Conservation (phyloP, 2,329 filamentous ascomycete species). For the Botrytis aclada region DNA sequence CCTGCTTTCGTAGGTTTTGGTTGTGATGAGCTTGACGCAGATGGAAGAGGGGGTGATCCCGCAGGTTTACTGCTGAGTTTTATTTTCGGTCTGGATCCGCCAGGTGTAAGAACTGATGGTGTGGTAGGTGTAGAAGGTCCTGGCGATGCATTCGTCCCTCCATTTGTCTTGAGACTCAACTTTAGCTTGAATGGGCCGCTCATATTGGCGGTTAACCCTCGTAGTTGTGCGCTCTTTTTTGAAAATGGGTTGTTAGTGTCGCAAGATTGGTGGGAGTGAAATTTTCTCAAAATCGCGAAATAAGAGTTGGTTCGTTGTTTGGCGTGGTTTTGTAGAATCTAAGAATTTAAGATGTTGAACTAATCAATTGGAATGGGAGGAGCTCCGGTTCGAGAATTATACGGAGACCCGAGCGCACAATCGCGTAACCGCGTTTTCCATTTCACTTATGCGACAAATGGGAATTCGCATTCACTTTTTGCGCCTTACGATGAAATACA, state of each 20-base stretch:
- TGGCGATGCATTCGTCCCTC: slow-evolving; percentile 10
- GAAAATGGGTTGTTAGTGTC: neutral
- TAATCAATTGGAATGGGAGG: neutral
- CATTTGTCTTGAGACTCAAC: slow-evolving; percentile 16
- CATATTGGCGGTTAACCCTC: slow-evolving; percentile 25
- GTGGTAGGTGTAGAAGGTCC: slow-evolving; percentile 22
- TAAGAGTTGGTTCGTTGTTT: neutral
- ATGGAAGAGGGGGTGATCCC: slow-evolving; percentile 22
- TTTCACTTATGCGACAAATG: slow-evolving; percentile 4
- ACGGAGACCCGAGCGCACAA: slow-evolving; percentile 17
- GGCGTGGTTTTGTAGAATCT: neutral
- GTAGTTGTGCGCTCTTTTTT: neutral
- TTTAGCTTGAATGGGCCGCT: slow-evolving; percentile 28
- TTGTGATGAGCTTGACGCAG: slow-evolving; percentile 25
- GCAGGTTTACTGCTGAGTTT: slow-evolving; percentile 33
- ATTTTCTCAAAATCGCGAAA: neutral
- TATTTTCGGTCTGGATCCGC: slow-evolving; percentile 35
- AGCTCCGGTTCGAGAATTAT: slow-evolving; percentile 19
- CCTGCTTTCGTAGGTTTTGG: slow-evolving; percentile 57
- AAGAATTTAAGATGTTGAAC: neutral
- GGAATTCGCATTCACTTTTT: neutral
- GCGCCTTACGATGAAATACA: neutral
- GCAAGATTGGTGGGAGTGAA: too few species aligned
- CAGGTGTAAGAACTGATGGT: slow-evolving; percentile 26
- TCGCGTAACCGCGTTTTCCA: slow-evolving; percentile 14